phyloP scores from a whole-genome alignment of 2,329 filamentous ascomycete genomes.

The Amauroascus verrucosus region DNA sequence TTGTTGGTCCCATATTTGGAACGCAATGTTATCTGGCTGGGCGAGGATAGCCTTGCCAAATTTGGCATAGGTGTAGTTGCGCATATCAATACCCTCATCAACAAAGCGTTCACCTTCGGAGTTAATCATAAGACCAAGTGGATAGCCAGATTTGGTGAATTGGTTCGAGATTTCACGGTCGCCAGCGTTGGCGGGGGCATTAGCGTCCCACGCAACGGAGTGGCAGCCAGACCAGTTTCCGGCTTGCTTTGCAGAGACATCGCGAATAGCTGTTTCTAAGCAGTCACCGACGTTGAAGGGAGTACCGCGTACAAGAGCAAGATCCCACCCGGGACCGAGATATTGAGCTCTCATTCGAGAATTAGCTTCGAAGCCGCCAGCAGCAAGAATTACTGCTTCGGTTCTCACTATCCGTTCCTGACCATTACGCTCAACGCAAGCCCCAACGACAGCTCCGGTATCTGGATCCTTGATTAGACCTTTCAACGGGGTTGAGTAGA shows the following conservation, averaged over 20 bases:
- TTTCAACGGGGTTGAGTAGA: conserved; percentile 39
- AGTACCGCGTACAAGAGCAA: conserved; percentile 52
- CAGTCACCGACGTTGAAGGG: conserved; percentile 54
- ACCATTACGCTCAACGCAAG: conserved; percentile 17
- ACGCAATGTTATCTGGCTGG: conserved; percentile 50
- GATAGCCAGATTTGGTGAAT: conserved; percentile 60
- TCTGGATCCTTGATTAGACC: conserved; percentile 18
- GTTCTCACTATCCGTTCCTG: conserved; percentile 17
- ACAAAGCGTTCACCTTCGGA: conserved; percentile 50
- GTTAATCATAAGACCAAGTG: conserved; percentile 57
- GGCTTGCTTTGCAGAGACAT: conserved; percentile 42
- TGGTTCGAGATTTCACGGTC: conserved; percentile 54
- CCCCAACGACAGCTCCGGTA: conserved; percentile 19
- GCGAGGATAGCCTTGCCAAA: conserved; percentile 53
- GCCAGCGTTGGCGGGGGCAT: conserved; percentile 46
- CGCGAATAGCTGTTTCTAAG: conserved; percentile 44
- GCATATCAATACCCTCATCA: conserved; percentile 54
- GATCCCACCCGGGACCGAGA: conserved; percentile 52
- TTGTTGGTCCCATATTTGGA: conserved; percentile 54
- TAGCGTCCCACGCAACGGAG: conserved; percentile 55
- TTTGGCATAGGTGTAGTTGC: conserved; percentile 59
- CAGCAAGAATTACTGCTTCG: conserved; percentile 28
- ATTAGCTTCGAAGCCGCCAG: conserved; percentile 56
- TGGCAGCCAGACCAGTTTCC: conserved; percentile 59
- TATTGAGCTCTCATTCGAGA: conserved; percentile 46